Base-by-base conservation (phyloP, 2,329 filamentous ascomycete genomes). In the Fusarium sp. region DNA sequence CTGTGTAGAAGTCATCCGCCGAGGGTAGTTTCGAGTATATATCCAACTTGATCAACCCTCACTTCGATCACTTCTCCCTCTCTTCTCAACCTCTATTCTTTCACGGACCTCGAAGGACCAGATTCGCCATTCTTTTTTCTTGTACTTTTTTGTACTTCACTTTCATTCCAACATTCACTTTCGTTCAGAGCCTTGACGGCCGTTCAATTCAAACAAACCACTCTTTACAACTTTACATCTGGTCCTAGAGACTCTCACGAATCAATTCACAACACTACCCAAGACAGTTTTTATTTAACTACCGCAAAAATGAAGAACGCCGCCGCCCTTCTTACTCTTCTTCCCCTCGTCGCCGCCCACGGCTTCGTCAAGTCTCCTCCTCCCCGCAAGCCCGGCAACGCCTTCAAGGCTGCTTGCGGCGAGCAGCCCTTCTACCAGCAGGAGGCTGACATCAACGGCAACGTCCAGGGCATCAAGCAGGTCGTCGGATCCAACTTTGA, bases 361-460 rank as follows among this genome's bases (percentile, higher is more conserved):
- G 85, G 86, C 65, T 82, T 83, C 73, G 80, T 87, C 79, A 80
- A 78, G 44, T 80, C 77, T 8, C 86, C 86, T 8, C 50, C 79
- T 0, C 77, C 85, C n/a, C 85, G 86, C 40, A 59, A 78, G 33
- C 80, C 84, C 21, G 86, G 85, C 10, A 62, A 80, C 5, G 85
- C 84, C 62, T 87, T 82, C 83, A 80, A 79, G 40, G 74, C 80
- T 8, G 82, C 83, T 9, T 88, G 86, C 60, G 86, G 86, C 11
- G 76, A 84, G 10, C 79, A 82, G 58, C 82, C 84, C 56, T 80
- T 71, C 71, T 59, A 80, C 77, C 79, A 80, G 75, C 75, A 80
- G 71, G 33, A 28, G 21, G 60, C 80, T 46, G 81, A 83, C 73
- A 77, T 80, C 73, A 82, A 80, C 75, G 81, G 82, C 77, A 85